phyloP scores from a whole-genome alignment of 352 stramenopile genomes.

The Pythium aquatile region DNA sequence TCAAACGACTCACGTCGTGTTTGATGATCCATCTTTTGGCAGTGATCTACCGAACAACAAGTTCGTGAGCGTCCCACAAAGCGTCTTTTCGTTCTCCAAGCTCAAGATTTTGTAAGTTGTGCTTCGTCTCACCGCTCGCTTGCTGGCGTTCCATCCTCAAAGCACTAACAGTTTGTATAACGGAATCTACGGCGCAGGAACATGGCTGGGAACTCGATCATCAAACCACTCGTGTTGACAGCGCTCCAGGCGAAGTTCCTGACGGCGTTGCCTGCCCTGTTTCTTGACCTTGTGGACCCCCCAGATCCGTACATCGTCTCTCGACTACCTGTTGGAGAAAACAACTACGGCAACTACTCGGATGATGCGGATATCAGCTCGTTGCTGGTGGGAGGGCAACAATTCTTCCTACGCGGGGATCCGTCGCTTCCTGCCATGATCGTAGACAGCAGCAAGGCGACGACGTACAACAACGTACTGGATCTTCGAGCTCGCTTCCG shows the following conservation, averaged over 20 bases:
- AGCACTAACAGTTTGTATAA: too few relatives aligned
- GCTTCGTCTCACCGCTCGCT: too few relatives aligned
- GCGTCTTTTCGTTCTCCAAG: background rate
- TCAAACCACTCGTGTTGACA: background rate
- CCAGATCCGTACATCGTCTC: background rate
- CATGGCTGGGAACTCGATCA: background rate
- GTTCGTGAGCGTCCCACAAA: background rate
- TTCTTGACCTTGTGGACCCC: background rate
- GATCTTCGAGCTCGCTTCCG: too few relatives aligned
- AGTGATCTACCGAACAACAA: background rate
- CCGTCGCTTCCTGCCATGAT: too few relatives aligned
- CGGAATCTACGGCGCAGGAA: background rate
- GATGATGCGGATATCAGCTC: background rate
- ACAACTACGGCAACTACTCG: background rate
- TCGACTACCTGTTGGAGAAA: background rate
- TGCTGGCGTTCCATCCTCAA: too few relatives aligned
- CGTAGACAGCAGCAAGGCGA: too few relatives aligned
- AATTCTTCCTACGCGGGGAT: too few relatives aligned
- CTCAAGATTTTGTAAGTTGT: background rate
- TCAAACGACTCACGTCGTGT: too few relatives aligned
- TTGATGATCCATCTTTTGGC: too few relatives aligned
- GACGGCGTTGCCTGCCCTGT: background rate
- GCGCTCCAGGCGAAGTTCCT: background rate
- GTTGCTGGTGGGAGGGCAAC: too few relatives aligned
- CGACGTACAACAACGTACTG: too few relatives aligned